phyloP scores from a whole-genome alignment of 208 protist species.

The Crithidia expoeki region DNA sequence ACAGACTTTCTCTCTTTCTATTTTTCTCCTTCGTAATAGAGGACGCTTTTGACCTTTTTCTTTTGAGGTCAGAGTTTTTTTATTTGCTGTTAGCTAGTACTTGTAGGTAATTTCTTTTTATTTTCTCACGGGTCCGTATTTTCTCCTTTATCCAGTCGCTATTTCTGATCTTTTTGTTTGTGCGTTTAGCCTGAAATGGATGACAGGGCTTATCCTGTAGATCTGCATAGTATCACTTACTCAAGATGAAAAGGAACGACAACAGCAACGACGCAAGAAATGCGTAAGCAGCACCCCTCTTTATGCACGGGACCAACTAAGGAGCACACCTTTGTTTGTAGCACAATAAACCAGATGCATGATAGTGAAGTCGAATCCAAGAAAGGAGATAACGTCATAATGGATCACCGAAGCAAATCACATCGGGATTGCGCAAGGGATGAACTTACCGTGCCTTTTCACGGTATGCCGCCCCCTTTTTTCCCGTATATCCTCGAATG shows the following conservation, averaged over 20 bases:
- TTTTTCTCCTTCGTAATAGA: too few relatives aligned
- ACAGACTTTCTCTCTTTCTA: too few relatives aligned
- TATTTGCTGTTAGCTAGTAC: neutral
- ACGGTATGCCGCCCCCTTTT: neutral
- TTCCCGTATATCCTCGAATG: too few relatives aligned
- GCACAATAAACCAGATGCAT: too few relatives aligned
- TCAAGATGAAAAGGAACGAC: neutral
- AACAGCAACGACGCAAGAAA: neutral
- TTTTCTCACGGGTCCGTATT: too few relatives aligned
- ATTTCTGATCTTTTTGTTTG: slow-evolving; percentile 5
- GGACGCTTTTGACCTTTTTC: too few relatives aligned
- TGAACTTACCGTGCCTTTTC: neutral
- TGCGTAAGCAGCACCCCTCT: too few relatives aligned
- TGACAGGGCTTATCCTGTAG: slow-evolving; percentile 1
- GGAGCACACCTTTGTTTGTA: too few relatives aligned
- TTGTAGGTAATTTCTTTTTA: slow-evolving; percentile 1
- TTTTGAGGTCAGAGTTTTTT: too few relatives aligned
- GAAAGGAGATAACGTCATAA: too few relatives aligned
- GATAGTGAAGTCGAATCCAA: too few relatives aligned
- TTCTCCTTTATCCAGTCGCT: neutral
- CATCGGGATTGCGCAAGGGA: neutral
- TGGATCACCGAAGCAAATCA: neutral
- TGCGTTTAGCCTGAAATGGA: slow-evolving; percentile 10
- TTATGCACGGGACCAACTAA: too few relatives aligned
- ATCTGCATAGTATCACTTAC: slow-evolving; percentile 9